phyloP scores from a whole-genome alignment of 1,284 basidiomycete species.

The Fomitopsis pinicola region DNA sequence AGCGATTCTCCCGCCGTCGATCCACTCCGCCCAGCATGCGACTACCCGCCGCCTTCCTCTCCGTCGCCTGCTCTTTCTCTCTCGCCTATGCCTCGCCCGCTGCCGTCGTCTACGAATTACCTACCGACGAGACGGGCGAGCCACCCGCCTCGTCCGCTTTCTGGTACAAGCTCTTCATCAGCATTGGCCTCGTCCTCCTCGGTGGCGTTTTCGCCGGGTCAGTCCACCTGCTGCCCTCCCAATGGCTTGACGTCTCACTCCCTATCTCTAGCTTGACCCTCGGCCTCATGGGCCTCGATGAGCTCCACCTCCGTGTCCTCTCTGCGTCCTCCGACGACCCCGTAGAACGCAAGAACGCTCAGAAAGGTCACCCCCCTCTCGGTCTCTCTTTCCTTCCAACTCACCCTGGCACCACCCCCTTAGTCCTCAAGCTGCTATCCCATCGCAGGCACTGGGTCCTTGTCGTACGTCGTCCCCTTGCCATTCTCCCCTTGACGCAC shows the following conservation, averaged over 20 bases:
- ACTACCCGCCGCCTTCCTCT: background rate
- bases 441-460: slow-evolving; percentile 94
- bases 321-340: slow-evolving; percentile 74
- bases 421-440: slow-evolving; percentile 74
- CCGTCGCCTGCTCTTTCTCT: background rate
- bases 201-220: slow-evolving; percentile 89
- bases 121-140: slow-evolving; percentile 20
- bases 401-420: background rate
- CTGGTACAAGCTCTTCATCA: slow-evolving; percentile 67
- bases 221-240: slow-evolving; percentile 21
- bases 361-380: slow-evolving; percentile 47
- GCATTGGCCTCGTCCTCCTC: slow-evolving; percentile 62
- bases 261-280: slow-evolving; percentile 62
- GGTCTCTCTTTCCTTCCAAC: background rate
- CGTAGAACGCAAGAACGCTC: slow-evolving; percentile 64
- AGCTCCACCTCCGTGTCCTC: slow-evolving; percentile 86
- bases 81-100: slow-evolving; percentile 1
- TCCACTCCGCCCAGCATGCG: background rate
- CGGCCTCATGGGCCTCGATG: slow-evolving; percentile 93
- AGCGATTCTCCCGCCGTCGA: too few relatives aligned
- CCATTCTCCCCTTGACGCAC: too few relatives aligned
- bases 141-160: slow-evolving; percentile 46
- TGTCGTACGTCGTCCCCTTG: slow-evolving; percentile 52
- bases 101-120: background rate
- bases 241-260: background rate